Conservation (phyloP, 805 yeast genomes). For the Henningerozyma blattae region DNA sequence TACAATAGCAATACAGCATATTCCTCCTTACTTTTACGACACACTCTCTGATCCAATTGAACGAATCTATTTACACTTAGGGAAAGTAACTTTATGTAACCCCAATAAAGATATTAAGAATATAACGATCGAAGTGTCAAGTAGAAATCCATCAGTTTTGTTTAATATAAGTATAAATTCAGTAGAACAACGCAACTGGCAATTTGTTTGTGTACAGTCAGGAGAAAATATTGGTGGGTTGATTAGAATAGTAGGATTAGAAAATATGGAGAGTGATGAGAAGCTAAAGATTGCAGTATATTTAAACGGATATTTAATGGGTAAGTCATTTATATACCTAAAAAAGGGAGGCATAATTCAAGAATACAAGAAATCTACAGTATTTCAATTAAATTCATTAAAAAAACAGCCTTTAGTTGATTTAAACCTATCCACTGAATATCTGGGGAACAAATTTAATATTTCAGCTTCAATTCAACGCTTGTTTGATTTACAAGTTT, state of each 20-base stretch:
- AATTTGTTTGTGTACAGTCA: slow-evolving; percentile 58
- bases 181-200: slow-evolving; percentile 41
- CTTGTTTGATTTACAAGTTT: slow-evolving; percentile 38
- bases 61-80: slow-evolving; percentile 45
- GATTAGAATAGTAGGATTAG: slow-evolving; percentile 50
- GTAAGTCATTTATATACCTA: slow-evolving; percentile 42
- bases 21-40: slow-evolving; percentile 37
- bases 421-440: slow-evolving; percentile 45
- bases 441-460: slow-evolving; percentile 58
- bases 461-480: slow-evolving; percentile 42
- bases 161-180: slow-evolving; percentile 66
- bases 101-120: slow-evolving; percentile 13
- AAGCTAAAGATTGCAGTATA: slow-evolving; percentile 42
- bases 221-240: slow-evolving; percentile 65
- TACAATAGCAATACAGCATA: slow-evolving; percentile 52
- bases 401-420: slow-evolving; percentile 31
- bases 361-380: slow-evolving; percentile 35
- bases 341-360: slow-evolving; percentile 35
- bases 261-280: slow-evolving; percentile 38
- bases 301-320: slow-evolving; percentile 51
- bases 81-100: slow-evolving; percentile 26
- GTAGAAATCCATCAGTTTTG: slow-evolving; percentile 33
- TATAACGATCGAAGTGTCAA: slow-evolving; percentile 16
- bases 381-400: slow-evolving; percentile 33
- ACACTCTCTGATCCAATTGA: slow-evolving; percentile 50